These are phyloP conservation scores for Pisolithus sp. DNA, from an alignment of 768 basidiomycete species.

Conservation along the genomic window DNA sequence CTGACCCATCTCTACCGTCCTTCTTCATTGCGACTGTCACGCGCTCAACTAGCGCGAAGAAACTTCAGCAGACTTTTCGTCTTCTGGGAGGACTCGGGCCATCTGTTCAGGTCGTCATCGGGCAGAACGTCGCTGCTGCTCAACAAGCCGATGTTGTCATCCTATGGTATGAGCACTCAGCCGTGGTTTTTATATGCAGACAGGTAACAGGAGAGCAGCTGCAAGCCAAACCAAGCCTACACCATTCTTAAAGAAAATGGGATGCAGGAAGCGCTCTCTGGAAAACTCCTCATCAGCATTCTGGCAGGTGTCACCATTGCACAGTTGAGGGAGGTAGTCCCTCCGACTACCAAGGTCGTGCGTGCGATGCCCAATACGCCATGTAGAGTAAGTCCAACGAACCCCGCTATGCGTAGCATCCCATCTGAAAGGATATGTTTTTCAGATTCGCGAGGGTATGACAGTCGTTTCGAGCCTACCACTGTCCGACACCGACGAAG, in stretches of 20 bases:
- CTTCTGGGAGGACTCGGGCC: slow-evolving; percentile 53
- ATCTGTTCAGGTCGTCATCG: slow-evolving; percentile 64
- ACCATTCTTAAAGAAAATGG: slow-evolving; percentile 67
- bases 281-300: slow-evolving; percentile 93
- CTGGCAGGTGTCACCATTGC: slow-evolving; percentile 91
- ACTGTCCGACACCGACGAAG: slow-evolving; percentile 26
- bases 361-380: slow-evolving; percentile 99
- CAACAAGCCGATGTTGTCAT: slow-evolving; percentile 77
- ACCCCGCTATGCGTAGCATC: not conserved
- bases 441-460: slow-evolving; percentile 97
- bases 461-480: slow-evolving; percentile 80
- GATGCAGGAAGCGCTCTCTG: slow-evolving; percentile 75
- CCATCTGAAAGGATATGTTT: not conserved
- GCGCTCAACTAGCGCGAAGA: slow-evolving; percentile 65
- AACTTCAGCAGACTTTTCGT: slow-evolving; percentile 56
- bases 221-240: slow-evolving; percentile 87
- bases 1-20: slow-evolving; percentile 68
- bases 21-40: slow-evolving; percentile 86
- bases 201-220: slow-evolving; percentile 41
- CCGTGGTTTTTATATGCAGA: not conserved
- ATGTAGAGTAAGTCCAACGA: slow-evolving; percentile 58
- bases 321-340: slow-evolving; percentile 73
- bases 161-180: slow-evolving; percentile 58
- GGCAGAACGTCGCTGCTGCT: slow-evolving; percentile 66
- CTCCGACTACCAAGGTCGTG: slow-evolving; percentile 73